Evolutionary conservation across 306 rosid genomes (phyloP).

Genomic region (Inga oerstediana): DNA sequence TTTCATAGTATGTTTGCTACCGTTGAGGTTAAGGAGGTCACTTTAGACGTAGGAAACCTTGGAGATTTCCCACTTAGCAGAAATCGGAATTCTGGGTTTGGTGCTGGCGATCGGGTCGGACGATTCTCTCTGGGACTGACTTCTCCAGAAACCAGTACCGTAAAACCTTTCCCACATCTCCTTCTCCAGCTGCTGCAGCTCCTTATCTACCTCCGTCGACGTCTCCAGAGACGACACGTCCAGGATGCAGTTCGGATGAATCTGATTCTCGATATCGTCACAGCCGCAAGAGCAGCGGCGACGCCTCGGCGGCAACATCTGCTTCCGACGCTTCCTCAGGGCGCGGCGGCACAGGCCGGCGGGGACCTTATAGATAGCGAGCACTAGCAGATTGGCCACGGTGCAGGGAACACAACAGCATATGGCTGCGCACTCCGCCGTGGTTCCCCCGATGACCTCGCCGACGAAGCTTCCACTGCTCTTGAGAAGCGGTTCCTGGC

Average conservation of each 20-base stretch:
- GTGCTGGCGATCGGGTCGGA: neutral
- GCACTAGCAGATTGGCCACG: slow-evolving; percentile 49
- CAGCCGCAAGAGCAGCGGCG: slow-evolving; percentile 29
- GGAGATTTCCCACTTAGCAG: slow-evolving; percentile 7
- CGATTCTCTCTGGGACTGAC: slow-evolving; percentile 68
- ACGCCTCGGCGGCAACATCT: slow-evolving; percentile 19
- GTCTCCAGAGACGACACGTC: neutral
- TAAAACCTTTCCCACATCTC: slow-evolving; percentile 91
- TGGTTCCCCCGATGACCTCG: slow-evolving; percentile 73
- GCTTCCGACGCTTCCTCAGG: slow-evolving; percentile 42
- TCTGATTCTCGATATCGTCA: slow-evolving; percentile 44
- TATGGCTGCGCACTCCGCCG: slow-evolving; percentile 89
- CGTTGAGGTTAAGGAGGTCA: no score
- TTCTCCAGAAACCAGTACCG: slow-evolving; percentile 83
- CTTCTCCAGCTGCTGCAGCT: slow-evolving; percentile 65
- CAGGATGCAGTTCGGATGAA: slow-evolving; percentile 20
- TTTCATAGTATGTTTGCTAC: neutral
- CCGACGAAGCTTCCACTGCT: slow-evolving; percentile 44
- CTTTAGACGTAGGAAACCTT: neutral
- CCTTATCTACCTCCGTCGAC: slow-evolving; percentile 56
- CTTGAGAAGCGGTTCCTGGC: slow-evolving; percentile 44
- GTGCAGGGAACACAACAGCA: slow-evolving; percentile 80
- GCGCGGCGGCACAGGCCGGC: slow-evolving; percentile 56
- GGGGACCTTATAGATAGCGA: slow-evolving; percentile 79
- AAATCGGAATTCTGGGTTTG: neutral